Evolutionary conservation across 2,329 filamentous ascomycete species (phyloP), one percentile per base, ranked within the genome.

Genomic region (Diaporthe nobilis): DNA sequence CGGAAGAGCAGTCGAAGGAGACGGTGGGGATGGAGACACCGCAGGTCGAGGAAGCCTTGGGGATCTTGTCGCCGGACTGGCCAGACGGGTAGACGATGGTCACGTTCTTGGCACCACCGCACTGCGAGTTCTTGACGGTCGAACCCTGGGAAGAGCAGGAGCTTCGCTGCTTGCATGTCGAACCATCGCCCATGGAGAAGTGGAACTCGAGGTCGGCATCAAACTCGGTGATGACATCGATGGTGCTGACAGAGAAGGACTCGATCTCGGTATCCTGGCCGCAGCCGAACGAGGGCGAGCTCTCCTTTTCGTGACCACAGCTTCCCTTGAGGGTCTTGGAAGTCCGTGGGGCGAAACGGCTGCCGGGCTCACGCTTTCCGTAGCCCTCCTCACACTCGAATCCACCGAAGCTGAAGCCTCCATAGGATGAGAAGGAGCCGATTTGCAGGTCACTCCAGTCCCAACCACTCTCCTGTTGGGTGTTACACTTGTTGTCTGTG

Each of bases 51-150:
- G 76, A 75, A 6, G 70, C 73, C 22, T 37, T 51, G 70, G 73
- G 85, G 83, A 91, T 88, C 76, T 87, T 82, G 81, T 89, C 88
- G 77, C 88, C 84, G 78, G 90, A 86, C 82, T 93, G 91, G 42
- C 76, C 76, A 75, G 90, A 85, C 78, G 90, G 89, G 85, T 88
- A 91, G 83, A 92, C 85, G 83, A 98, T 92, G 73, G 90, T 92
- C 77, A 98, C 95, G 75, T 91, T 92, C 83, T 90, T 95, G 78
- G 96, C 96, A 85, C 96, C 96, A 90, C 95, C 96, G 84, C 96
- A 98, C 89, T 98, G 95, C 77, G 88, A 91, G 90, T 98, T 98
- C 85, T 91, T 86, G 80, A 98, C 88, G 63, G 89, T 90, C 75
- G 91, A 92, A 81, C 94, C 94, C 22, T 88, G 86, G 73, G 89